Base-by-base conservation (phyloP, 2,329 filamentous ascomycete species). In the Apiospora marii region DNA sequence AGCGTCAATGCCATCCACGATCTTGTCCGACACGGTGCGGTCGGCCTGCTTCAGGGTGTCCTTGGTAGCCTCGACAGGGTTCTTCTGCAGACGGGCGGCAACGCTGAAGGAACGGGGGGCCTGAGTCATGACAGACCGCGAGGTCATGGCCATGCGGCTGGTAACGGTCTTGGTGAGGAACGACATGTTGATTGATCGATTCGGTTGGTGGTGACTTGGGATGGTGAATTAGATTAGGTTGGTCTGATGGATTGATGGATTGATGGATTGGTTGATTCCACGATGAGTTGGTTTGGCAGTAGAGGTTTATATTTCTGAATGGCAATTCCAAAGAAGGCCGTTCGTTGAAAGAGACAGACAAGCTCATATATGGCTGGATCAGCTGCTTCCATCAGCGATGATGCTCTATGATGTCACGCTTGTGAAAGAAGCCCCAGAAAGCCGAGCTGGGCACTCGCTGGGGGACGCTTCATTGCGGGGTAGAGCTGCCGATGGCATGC, bases 1-100 rank as follows among this genome's bases (percentile, higher is more conserved):
- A 67, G 84, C 83, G 76, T 92, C 85, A 78, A 92, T 90, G 22
- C 89, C 89, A 51, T 89, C 88, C 41, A 91, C 87, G 24, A 92
- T 79, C 79, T 90, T 91, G 79, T 90, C 87, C 73, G 87, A 87
- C 58, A 92, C 88, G 69, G 83, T 85, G 43, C 89, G 85, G 82
- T 92, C 89, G 7, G 91, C 88, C 7, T 82, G 83, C 82, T 92
- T 90, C 72, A 89, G 81, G 4, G 86, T 85, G 74, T 92, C 89
- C 81, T 91, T 92, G 76, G 88, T 87, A 0, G 85, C 76, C 72
- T 91, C 88, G 70, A 87, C 83, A 3, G 86, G 82, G 13, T 85
- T 83, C 82, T 90, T 90, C 67, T 83, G 84, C 12, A 81, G 75
- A 1, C 80, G 79, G 13, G 84, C 74, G 69, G 83, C 84, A 16